These are phyloP conservation scores for Debaryomyces maramus DNA, from an alignment of 805 yeast species.

Conservation along the genomic window DNA sequence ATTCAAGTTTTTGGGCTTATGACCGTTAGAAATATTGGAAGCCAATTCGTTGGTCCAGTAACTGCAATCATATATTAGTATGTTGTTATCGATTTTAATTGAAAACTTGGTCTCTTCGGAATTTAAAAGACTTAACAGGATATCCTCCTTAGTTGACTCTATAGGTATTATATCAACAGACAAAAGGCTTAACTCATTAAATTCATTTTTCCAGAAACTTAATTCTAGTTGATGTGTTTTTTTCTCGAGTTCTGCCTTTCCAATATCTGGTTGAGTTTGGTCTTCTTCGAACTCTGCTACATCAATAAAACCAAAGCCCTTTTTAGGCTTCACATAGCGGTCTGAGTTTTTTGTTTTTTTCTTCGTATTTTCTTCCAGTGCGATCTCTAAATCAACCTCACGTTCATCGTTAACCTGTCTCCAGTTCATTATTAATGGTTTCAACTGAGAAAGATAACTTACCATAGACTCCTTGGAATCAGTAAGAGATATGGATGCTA, in stretches of 20 bases:
- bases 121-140: slow-evolving; percentile 5
- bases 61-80: slow-evolving; percentile 13
- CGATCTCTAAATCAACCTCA: no score
- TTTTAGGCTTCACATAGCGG: slow-evolving; percentile 19
- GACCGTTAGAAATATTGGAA: slow-evolving; percentile 3
- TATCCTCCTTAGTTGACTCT: neutral
- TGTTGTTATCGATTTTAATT: slow-evolving; percentile 6
- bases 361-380: no score
- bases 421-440: slow-evolving; percentile 28
- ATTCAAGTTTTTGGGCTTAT: neutral
- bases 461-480: slow-evolving; percentile 7
- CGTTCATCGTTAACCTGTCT: neutral
- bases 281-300: slow-evolving; percentile 9
- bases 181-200: slow-evolving; percentile 11
- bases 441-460: slow-evolving; percentile 24
- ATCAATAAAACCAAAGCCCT: slow-evolving; percentile 33
- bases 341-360: neutral
- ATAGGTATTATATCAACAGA: slow-evolving; percentile 18
- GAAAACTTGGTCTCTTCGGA: slow-evolving; percentile 8
- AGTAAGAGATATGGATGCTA: slow-evolving; percentile 14
- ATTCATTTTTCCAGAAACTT: slow-evolving; percentile 14
- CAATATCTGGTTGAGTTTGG: neutral
- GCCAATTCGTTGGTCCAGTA: slow-evolving; percentile 17
- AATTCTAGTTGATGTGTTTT: slow-evolving; percentile 3
- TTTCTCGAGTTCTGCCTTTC: neutral